Base-by-base conservation (phyloP, 805 yeast species). In the Teunomyces funiuensis region DNA sequence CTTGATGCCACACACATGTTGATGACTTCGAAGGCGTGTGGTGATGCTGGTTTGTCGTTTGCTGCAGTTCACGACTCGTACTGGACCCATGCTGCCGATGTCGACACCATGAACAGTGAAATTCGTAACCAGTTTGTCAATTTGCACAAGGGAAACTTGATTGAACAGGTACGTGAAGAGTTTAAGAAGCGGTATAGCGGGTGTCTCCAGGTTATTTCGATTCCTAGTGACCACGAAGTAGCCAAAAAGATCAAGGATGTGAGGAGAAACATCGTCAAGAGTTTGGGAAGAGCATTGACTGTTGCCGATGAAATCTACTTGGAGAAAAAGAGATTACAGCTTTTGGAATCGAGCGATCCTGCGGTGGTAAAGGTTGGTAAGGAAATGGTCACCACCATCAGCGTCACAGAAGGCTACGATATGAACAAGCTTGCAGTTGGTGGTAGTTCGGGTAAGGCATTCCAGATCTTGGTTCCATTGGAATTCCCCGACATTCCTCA, bases 31-130 rank as follows among this genome's bases (percentile, higher is more conserved):
- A 71, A 79, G 38, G 80, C 80, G 17, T 88, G 97, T 61, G 80
- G 84, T 4, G 74, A 81, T 30, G 58, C 59, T 1, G 80, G 78
- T 0, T 63, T 93, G 37, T 71, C 80, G 9, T 91, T 93, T 73
- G 97, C 98, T 0, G 82, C 98, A 0, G 99, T 91, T 17, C 99
- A 91, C 63, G 99, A 91, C 61, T 91, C 98, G 0, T 91, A 87
- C 61, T 91, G 99, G 99, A 89, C 98, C 0, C 98, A 93, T 60
- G 97, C 99, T 1, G 69, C 79, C 37, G 91, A 87, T 59, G 81
- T 91, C 30, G 83, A 82, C 45, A 58, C 56, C 3, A 83, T 91
- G 93, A 88, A 82, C 61, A 55, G 53, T 10, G 67, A 77, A 33
- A 68, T 93, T 49, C 77, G 99, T 57, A 82, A 85, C 27, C 82